phyloP scores from a whole-genome alignment of 176 grass and related monocot genomes.

The Saccharum officinarum region DNA sequence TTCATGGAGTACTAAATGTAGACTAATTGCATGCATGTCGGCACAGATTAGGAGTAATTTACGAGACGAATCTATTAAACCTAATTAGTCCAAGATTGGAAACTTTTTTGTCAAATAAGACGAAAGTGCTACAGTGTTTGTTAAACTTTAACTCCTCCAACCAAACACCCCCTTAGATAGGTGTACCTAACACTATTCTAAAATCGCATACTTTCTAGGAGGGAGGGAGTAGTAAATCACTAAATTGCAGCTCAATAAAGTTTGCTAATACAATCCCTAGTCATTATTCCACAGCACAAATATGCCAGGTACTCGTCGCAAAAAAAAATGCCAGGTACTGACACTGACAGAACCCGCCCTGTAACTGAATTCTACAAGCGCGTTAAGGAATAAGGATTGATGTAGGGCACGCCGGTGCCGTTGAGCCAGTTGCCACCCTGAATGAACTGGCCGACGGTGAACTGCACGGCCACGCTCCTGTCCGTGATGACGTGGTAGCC shows the following conservation, averaged over 20 bases:
- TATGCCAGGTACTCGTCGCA: not conserved
- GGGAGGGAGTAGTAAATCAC: not conserved
- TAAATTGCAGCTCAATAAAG: not conserved
- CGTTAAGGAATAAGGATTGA: not conserved
- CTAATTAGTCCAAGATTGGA: too few relatives aligned
- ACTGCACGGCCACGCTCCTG: slow-evolving; percentile 40
- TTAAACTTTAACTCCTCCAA: too few relatives aligned
- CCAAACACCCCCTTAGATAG: not conserved
- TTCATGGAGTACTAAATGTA: too few relatives aligned
- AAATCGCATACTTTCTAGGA: not conserved
- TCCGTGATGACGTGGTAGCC: slow-evolving; percentile 64
- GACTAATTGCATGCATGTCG: too few relatives aligned
- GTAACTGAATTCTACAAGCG: too few relatives aligned
- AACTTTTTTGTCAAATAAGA: too few relatives aligned
- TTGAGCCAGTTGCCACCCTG: slow-evolving; percentile 60
- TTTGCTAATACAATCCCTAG: not conserved
- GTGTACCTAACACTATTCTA: not conserved
- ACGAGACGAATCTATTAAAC: too few relatives aligned
- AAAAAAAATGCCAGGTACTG: not conserved
- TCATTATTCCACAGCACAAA: not conserved
- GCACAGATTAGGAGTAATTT: too few relatives aligned
- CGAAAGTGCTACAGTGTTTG: too few relatives aligned
- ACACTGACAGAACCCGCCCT: not conserved
- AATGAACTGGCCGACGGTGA: slow-evolving; percentile 59
- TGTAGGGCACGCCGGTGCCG: slow-evolving; percentile 42